These are phyloP conservation scores for Lasiosphaeris hirsuta DNA, from an alignment of 495 filamentous ascomycete genomes.

Conservation along the genomic window DNA sequence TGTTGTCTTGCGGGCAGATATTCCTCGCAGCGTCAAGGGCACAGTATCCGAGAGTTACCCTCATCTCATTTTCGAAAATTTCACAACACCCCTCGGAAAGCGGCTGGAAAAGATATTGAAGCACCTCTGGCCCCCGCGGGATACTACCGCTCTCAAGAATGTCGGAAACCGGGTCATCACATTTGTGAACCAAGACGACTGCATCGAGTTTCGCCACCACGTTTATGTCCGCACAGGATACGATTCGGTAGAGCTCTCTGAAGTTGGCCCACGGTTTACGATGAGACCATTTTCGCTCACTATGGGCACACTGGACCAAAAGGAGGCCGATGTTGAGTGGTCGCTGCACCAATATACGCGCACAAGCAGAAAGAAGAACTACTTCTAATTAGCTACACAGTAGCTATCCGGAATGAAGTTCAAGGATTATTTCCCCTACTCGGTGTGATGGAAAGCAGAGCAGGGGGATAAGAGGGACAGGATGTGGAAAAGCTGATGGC, in stretches of 20 bases:
- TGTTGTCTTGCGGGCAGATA: conserved; percentile 88
- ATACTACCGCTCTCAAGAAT: conserved; percentile 63
- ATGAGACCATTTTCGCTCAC: conserved; percentile 95
- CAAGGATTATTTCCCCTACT: not conserved
- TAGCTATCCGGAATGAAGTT: no score
- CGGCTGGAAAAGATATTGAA: conserved; percentile 88
- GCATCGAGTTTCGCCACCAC: conserved; percentile 65
- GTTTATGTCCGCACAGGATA: conserved; percentile 69
- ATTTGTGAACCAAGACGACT: conserved; percentile 93
- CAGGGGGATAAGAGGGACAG: not conserved
- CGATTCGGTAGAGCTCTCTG: conserved; percentile 84
- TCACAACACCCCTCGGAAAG: conserved; percentile 75
- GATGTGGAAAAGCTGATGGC: not conserved
- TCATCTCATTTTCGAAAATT: conserved; percentile 93
- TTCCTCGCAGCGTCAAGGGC: conserved; percentile 79
- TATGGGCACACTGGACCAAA: conserved; percentile 89
- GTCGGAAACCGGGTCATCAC: conserved; percentile 86
- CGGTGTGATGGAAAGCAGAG: not conserved
- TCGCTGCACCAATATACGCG: conserved; percentile 90
- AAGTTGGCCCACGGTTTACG: conserved; percentile 94
- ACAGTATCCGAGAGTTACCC: conserved; percentile 94
- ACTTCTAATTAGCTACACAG: no score
- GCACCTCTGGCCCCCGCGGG: conserved; percentile 90
- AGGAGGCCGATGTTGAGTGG: conserved; percentile 97
- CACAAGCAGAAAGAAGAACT: conserved; percentile 88